Evolutionary conservation across 441 rosid genomes (phyloP), one percentile per base, ranked within the genome.

Genomic region (Biscutella laevigata): DNA sequence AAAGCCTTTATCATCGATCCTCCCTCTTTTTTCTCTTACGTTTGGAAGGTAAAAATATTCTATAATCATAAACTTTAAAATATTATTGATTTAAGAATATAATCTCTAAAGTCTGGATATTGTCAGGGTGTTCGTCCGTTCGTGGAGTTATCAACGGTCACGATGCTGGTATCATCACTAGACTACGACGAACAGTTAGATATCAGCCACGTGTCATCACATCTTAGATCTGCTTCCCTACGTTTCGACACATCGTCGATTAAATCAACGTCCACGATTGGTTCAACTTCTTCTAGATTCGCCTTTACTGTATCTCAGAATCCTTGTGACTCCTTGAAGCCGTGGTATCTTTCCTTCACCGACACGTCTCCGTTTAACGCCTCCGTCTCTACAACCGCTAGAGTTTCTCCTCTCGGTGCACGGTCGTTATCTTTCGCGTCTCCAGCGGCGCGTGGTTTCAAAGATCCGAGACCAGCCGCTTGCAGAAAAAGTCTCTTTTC

Each of bases 21-120:
- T 13, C 94, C 98, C 38, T 80, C 95, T 1, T 77, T 91, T 9
- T 91, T 91, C 68, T 75, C 96, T 53, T 88, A 79, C 43, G 50
- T 91, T 1, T 91, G 96, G 96, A 91, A 91, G 98, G 98, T 85
- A 67, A 4, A 8, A n/a, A n/a, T n/a, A n/a, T n/a, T n/a, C n/a
- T n/a, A n/a, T n/a, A n/a, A n/a, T n/a, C n/a, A n/a, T n/a, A n/a
- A n/a, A n/a, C n/a, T n/a, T n/a, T n/a, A n/a, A n/a, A n/a, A n/a
- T n/a, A n/a, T n/a, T n/a, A n/a, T n/a, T n/a, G n/a, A n/a, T n/a
- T n/a, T n/a, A n/a, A n/a, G n/a, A n/a, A n/a, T n/a, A n/a, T n/a
- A n/a, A n/a, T n/a, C n/a, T n/a, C n/a, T n/a, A n/a, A n/a, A n/a
- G n/a, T n/a, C n/a, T n/a, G n/a, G n/a, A n/a, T n/a, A n/a, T 25